phyloP scores from a whole-genome alignment of 257 asterid genomes.

The Solanum lycopersicoides region DNA sequence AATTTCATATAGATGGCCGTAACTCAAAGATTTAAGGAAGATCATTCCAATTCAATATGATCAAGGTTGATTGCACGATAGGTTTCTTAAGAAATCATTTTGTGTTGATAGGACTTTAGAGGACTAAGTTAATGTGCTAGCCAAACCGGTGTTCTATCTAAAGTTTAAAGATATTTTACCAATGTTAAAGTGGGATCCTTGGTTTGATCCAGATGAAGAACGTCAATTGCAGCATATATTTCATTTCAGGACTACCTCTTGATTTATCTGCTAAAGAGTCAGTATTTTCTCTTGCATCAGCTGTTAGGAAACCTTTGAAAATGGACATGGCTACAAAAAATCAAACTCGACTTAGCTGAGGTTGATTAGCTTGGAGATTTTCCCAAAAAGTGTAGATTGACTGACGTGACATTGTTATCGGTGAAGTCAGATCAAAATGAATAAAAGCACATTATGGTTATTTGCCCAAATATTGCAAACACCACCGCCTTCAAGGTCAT shows the following conservation, averaged over 20 bases:
- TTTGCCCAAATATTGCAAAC: not conserved
- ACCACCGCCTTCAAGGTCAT: not conserved
- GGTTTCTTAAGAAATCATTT: not conserved
- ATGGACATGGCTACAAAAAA: not conserved
- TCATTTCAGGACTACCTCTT: not conserved
- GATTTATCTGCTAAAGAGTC: not conserved
- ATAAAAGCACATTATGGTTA: not conserved
- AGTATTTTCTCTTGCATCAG: not conserved
- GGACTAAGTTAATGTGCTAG: not conserved
- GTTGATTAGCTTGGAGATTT: not conserved
- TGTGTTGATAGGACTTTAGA: not conserved
- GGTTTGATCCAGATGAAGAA: not conserved
- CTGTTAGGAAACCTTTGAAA: not conserved
- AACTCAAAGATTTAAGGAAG: not conserved
- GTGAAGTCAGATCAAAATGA: not conserved
- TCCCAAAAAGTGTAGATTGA: not conserved
- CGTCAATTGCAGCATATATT: not conserved
- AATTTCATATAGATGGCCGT: not conserved
- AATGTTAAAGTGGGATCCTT: not conserved
- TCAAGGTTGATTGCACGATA: not conserved
- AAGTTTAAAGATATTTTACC: not conserved
- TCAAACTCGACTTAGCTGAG: not conserved
- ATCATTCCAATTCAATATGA: not conserved
- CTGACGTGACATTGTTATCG: not conserved
- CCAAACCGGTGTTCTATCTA: not conserved